phyloP scores from a whole-genome alignment of 495 filamentous ascomycete genomes.

The Talaromyces wortmannii region DNA sequence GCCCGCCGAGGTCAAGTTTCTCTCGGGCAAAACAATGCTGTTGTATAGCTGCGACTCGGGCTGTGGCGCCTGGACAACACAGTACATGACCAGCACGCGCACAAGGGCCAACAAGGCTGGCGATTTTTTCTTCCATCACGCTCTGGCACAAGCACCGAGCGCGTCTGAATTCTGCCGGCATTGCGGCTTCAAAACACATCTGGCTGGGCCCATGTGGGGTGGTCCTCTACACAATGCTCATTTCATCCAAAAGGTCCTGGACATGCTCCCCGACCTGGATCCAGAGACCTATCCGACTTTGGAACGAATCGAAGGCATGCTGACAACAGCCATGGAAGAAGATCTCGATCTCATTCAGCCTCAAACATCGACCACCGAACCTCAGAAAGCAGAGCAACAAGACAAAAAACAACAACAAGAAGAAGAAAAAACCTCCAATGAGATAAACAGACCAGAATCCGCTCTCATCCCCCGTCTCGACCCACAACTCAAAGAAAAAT shows the following conservation, averaged over 20 bases:
- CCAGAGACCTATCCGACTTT: slow-evolving; percentile 67
- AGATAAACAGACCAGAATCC: slow-evolving; percentile 9
- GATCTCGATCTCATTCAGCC: slow-evolving; percentile 25
- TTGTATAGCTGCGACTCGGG: slow-evolving; percentile 87
- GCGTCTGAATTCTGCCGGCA: slow-evolving; percentile 60
- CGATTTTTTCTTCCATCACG: slow-evolving; percentile 65
- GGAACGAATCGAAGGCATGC: slow-evolving; percentile 81
- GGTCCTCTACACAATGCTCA: slow-evolving; percentile 77
- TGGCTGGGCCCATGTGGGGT: slow-evolving; percentile 90
- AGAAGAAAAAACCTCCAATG: slow-evolving; percentile 9
- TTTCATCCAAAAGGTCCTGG: slow-evolving; percentile 73
- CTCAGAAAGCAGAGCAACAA: not conserved
- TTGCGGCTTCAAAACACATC: slow-evolving; percentile 79
- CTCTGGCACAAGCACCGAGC: slow-evolving; percentile 60
- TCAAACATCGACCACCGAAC: not conserved
- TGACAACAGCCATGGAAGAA: slow-evolving; percentile 80
- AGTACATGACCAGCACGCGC: slow-evolving; percentile 63
- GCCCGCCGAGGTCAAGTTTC: slow-evolving; percentile 78
- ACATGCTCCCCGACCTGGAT: slow-evolving; percentile 54
- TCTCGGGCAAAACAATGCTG: slow-evolving; percentile 83
- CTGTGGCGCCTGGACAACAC: slow-evolving; percentile 81
- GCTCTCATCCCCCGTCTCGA: slow-evolving; percentile 36
- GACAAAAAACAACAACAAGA: not conserved
- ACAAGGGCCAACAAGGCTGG: slow-evolving; percentile 60
- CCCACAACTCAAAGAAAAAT: slow-evolving; percentile 52